These are phyloP conservation scores for Rhazya stricta DNA, from an alignment of 257 asterid species.

Conservation along the genomic window DNA sequence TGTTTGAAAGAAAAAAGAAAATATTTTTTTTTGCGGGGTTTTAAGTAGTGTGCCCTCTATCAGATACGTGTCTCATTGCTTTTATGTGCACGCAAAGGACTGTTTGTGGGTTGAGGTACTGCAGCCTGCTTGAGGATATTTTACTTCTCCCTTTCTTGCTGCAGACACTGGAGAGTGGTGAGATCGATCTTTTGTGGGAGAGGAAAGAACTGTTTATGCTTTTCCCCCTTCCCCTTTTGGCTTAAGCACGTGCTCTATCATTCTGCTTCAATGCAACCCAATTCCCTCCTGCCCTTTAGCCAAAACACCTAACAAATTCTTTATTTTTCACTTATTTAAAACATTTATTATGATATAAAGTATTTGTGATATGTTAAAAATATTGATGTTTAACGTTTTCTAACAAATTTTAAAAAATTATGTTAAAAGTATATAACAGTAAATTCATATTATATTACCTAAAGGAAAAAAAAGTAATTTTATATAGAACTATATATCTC, in stretches of 20 bases:
- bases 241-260: neutral
- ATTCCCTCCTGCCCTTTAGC: neutral
- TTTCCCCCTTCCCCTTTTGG: neutral
- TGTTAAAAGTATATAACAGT: no score
- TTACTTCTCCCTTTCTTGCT: neutral
- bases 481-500: no score
- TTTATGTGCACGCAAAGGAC: neutral
- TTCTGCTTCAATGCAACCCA: neutral
- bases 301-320: neutral
- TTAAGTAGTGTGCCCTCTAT: neutral
- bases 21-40: neutral
- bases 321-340: no score
- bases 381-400: no score
- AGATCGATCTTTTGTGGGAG: conserved; percentile 17
- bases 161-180: neutral
- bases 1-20: neutral
- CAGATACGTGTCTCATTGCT: conserved; percentile 1
- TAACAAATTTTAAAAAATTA: no score
- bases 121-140: conserved; percentile 1
- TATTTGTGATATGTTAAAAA: no score
- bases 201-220: neutral
- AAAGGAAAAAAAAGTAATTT: no score
- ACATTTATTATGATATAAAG: no score
- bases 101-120: neutral
- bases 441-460: no score